phyloP scores from a whole-genome alignment of 2,329 filamentous ascomycete genomes.

The Fusarium mangiferae region DNA sequence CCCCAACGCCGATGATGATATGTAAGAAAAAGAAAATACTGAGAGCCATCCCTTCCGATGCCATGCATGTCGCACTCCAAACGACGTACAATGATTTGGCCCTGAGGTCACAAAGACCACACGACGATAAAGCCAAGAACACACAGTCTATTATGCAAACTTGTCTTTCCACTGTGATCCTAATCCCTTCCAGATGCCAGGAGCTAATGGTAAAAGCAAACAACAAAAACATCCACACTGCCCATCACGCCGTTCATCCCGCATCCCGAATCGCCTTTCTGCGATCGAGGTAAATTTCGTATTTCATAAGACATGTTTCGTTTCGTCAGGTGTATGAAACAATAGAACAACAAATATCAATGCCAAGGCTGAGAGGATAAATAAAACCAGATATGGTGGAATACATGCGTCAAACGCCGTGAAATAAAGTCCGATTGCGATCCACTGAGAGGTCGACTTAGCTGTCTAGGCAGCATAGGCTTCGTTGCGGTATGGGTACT shows the following conservation, averaged over 20 bases:
- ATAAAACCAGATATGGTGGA: conserved; percentile 36
- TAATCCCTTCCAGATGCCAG: conserved; percentile 32
- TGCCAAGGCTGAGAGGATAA: conserved; percentile 24
- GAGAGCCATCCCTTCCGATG: conserved; percentile 34
- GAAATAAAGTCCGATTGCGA: conserved; percentile 37
- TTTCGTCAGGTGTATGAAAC: conserved; percentile 45
- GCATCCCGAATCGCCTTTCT: conserved; percentile 38
- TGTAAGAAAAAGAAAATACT: conserved; percentile 23
- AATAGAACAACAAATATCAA: conserved; percentile 37
- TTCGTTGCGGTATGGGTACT: conserved; percentile 43
- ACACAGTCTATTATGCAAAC: conserved; percentile 37
- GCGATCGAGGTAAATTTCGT: conserved; percentile 43
- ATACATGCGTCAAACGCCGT: conserved; percentile 43
- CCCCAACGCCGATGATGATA: conserved; percentile 40
- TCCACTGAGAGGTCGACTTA: neutral
- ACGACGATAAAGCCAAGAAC: conserved; percentile 23
- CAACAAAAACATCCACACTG: conserved; percentile 23
- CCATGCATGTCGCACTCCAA: conserved; percentile 39
- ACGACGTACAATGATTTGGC: conserved; percentile 38
- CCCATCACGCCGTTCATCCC: conserved; percentile 42
- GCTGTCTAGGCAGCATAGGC: conserved; percentile 28
- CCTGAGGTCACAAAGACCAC: conserved; percentile 21
- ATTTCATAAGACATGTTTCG: conserved; percentile 50
- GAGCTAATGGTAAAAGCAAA: conserved; percentile 26
- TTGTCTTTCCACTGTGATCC: conserved; percentile 36